phyloP scores from a whole-genome alignment of 345 rosid genomes.

The Hypericum perforatum region DNA sequence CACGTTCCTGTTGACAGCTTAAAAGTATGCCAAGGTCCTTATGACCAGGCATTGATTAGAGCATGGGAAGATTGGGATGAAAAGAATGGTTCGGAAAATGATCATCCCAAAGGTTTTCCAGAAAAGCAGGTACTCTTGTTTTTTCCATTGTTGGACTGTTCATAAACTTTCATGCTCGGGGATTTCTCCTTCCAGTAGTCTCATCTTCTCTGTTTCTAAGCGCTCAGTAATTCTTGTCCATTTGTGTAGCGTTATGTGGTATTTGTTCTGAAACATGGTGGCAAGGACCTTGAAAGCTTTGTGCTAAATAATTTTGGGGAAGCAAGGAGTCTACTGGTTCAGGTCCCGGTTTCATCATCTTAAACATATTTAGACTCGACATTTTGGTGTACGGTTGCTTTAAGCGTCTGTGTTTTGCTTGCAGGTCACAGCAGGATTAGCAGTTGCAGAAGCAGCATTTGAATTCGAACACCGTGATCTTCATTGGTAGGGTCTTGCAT shows the following conservation, averaged over 20 bases:
- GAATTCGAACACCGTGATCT: constrained; percentile 93
- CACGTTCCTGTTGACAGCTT: constrained; percentile 35
- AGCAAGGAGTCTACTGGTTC: constrained; percentile 70
- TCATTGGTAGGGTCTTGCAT: constrained; percentile 50
- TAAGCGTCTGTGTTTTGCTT: constrained; percentile 8
- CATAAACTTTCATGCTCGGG: not conserved
- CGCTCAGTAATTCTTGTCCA: constrained; percentile 13
- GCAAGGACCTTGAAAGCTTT: constrained; percentile 90
- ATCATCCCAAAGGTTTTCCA: constrained; percentile 72
- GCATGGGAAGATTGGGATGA: constrained; percentile 99
- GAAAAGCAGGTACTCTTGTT: constrained; percentile 49
- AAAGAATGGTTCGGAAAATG: constrained; percentile 70
- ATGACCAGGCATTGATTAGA: constrained; percentile 49
- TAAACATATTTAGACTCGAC: not conserved
- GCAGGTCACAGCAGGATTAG: constrained; percentile 83
- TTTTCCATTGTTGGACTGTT: not conserved
- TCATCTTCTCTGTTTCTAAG: constrained; percentile 4
- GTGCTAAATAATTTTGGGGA: constrained; percentile 71
- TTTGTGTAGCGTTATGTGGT: constrained; percentile 62
- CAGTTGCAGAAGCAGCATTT: constrained; percentile 89
- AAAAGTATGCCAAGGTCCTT: constrained; percentile 77
- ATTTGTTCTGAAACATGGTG: constrained; percentile 91
- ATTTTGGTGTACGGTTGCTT: not conserved
- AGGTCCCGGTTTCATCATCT: constrained; percentile 33
- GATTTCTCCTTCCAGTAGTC: not conserved